These are phyloP conservation scores for Gaeumannomyces sp. DNA, from an alignment of 2,329 filamentous ascomycete genomes.

Conservation along the genomic window DNA sequence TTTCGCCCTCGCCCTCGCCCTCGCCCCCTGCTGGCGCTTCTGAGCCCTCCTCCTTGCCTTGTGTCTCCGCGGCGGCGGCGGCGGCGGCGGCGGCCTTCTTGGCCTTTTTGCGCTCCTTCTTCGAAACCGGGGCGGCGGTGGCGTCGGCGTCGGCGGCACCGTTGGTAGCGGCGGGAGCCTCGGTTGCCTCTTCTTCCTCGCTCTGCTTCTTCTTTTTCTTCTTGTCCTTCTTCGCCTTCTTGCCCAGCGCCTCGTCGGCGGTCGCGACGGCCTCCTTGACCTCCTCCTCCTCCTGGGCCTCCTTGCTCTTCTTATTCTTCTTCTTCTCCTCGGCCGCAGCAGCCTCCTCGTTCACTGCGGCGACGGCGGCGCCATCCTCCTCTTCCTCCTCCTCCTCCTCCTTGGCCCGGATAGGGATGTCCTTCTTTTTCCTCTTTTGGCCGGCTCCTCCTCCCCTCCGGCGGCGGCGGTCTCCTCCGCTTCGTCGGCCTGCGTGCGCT, in stretches of 20 bases:
- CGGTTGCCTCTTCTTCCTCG: not conserved
- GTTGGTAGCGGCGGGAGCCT: not conserved
- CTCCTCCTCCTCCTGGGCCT: not conserved
- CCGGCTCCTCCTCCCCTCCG: constrained; percentile 2
- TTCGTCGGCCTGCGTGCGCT: not conserved
- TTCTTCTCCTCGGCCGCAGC: not conserved
- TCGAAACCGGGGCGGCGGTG: not conserved
- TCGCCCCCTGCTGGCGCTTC: not conserved
- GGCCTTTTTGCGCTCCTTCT: constrained; percentile 4
- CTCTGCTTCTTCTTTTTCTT: not conserved
- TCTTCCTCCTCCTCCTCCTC: not conserved
- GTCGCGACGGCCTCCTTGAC: not conserved
- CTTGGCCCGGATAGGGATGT: not conserved
- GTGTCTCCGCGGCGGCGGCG: not conserved
- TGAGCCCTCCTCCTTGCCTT: not conserved
- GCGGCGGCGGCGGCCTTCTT: constrained; percentile 1
- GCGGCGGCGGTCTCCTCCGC: not conserved
- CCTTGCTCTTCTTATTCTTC: constrained; percentile 1
- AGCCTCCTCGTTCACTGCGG: not conserved
- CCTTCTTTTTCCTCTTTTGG: constrained; percentile 5
- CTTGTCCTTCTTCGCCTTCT: constrained; percentile 1
- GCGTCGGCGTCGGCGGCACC: too few species aligned
- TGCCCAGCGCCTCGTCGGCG: not conserved
- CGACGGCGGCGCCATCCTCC: too few species aligned
- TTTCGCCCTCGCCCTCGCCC: not conserved